These are phyloP conservation scores for Phaffomyces thermotolerans DNA, from an alignment of 805 yeast genomes.

Conservation along the genomic window DNA sequence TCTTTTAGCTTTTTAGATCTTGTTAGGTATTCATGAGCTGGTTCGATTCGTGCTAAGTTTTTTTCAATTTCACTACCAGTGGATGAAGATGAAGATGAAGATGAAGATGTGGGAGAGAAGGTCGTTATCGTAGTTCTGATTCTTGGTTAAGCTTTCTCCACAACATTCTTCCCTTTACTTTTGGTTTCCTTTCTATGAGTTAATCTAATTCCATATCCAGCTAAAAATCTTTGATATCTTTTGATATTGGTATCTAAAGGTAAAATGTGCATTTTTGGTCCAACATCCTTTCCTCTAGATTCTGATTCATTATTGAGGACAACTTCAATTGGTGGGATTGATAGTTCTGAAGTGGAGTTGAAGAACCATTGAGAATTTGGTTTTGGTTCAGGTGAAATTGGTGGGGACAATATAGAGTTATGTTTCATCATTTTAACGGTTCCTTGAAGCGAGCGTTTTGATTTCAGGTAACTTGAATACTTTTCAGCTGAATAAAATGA, in stretches of 20 bases:
- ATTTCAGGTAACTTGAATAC: no score
- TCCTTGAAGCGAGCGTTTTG: no score
- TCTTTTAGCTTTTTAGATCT: slow-evolving; percentile 6
- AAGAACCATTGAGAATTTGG: not conserved
- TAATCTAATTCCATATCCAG: slow-evolving; percentile 1
- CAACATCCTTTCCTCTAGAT: not conserved
- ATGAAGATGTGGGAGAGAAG: not conserved
- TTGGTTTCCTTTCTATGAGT: not conserved
- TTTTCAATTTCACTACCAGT: not conserved
- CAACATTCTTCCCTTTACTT: not conserved
- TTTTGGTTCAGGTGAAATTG: slow-evolving; percentile 14
- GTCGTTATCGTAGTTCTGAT: not conserved
- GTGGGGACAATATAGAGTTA: slow-evolving; percentile 10
- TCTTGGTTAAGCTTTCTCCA: not conserved
- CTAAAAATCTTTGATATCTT: slow-evolving; percentile 1
- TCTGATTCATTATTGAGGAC: not conserved
- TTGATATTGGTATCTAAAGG: not conserved
- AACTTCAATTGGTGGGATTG: not conserved
- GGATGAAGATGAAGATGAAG: not conserved
- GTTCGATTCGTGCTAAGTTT: not conserved
- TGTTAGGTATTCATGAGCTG: slow-evolving; percentile 3
- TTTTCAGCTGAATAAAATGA: not conserved
- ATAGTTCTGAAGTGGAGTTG: not conserved
- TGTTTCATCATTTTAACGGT: not conserved
- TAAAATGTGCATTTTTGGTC: not conserved